phyloP scores from a whole-genome alignment of 306 rosid species.

The Quercus rubra region DNA sequence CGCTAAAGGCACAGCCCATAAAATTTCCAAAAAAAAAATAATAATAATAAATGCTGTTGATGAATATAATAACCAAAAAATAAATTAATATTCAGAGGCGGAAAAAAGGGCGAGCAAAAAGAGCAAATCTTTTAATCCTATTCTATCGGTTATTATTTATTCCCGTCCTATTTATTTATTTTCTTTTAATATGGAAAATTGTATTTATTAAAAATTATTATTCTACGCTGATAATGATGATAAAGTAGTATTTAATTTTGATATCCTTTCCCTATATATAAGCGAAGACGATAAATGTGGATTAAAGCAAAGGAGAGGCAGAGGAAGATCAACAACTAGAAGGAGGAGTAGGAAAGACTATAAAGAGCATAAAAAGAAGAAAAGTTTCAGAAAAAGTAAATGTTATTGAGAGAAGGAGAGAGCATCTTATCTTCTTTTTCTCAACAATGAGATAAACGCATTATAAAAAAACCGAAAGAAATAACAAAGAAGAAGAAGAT shows the following conservation, averaged over 20 bases:
- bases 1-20: too few species aligned
- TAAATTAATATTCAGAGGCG: too few species aligned
- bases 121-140: too few species aligned
- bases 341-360: neutral
- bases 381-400: neutral
- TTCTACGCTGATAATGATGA: too few species aligned
- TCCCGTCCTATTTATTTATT: neutral
- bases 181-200: too few species aligned
- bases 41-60: too few species aligned
- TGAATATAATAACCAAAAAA: too few species aligned
- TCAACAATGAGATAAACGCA: neutral
- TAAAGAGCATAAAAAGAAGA: neutral
- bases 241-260: too few species aligned
- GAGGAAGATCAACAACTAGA: neutral
- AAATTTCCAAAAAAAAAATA: too few species aligned
- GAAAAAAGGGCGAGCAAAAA: too few species aligned
- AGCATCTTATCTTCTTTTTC: neutral
- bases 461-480: too few species aligned
- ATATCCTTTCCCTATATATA: neutral
- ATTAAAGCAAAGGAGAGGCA: neutral
- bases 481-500: neutral
- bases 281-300: neutral
- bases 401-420: neutral
- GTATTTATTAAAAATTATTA: too few species aligned
- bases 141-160: neutral